phyloP scores from a whole-genome alignment of 169 alveolate species.

The Ichthyophthirius multifiliis region DNA sequence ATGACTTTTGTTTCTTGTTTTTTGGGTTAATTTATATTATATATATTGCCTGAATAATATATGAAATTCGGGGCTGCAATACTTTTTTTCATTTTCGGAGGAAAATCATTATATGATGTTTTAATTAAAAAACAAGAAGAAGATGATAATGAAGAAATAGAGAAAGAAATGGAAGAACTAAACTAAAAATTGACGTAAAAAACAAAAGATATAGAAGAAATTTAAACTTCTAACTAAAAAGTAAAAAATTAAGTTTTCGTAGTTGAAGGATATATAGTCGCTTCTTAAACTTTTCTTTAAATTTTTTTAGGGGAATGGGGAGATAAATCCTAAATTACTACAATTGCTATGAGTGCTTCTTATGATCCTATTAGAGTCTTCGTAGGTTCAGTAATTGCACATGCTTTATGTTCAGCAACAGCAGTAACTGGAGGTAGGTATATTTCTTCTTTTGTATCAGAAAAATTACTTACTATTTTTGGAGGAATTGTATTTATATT shows the following conservation, averaged over 20 bases:
- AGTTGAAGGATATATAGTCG: background rate
- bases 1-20: constrained; percentile 48
- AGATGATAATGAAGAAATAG: constrained; percentile 38
- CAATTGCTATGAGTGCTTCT: constrained; percentile 54
- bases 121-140: constrained; percentile 23
- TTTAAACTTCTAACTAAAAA: background rate
- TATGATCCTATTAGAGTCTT: constrained; percentile 40
- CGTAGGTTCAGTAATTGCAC: constrained; percentile 49
- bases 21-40: constrained; percentile 40
- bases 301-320: constrained; percentile 58
- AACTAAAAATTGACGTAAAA: constrained; percentile 22
- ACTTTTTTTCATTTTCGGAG: constrained; percentile 45
- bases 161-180: constrained; percentile 35
- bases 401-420: constrained; percentile 20
- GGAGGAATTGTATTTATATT: constrained; percentile 49
- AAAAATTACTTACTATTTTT: constrained; percentile 36
- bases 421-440: constrained; percentile 49
- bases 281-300: constrained; percentile 11
- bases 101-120: constrained; percentile 23
- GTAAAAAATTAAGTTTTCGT: background rate
- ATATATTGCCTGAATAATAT: constrained; percentile 19
- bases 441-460: constrained; percentile 39
- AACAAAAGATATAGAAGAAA: background rate
- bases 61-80: constrained; percentile 36
- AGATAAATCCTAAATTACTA: constrained; percentile 53